These are phyloP conservation scores for Colletotrichum kahawae DNA, from an alignment of 2,329 filamentous ascomycete genomes.

Conservation along the genomic window DNA sequence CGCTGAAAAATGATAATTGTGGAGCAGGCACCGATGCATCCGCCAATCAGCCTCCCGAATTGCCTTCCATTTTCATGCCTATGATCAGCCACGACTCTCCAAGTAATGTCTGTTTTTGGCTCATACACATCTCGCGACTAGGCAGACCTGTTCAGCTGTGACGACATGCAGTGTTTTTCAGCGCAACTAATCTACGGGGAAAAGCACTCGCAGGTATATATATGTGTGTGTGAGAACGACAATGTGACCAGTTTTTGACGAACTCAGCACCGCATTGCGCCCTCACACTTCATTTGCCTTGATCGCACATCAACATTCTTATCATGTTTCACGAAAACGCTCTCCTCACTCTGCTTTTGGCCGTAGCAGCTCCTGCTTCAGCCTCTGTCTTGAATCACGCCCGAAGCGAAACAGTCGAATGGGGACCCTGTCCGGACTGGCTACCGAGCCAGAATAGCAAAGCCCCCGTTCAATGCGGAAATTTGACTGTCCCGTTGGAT, in stretches of 20 bases:
- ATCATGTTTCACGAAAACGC: accelerated
- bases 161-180: neutral
- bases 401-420: neutral
- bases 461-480: neutral
- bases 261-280: neutral
- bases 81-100: neutral
- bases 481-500: neutral
- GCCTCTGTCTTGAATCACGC: neutral
- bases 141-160: neutral
- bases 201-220: neutral
- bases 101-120: neutral
- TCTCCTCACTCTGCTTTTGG: neutral
- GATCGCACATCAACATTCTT: neutral
- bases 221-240: neutral
- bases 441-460: neutral
- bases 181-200: neutral
- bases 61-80: neutral
- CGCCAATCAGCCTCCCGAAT: neutral
- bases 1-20: neutral
- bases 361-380: neutral
- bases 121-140: neutral
- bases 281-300: neutral
- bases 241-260: neutral
- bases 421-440: neutral
- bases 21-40: neutral